Conservation (phyloP, 2,329 filamentous ascomycete species). For the Thelonectria olida region DNA sequence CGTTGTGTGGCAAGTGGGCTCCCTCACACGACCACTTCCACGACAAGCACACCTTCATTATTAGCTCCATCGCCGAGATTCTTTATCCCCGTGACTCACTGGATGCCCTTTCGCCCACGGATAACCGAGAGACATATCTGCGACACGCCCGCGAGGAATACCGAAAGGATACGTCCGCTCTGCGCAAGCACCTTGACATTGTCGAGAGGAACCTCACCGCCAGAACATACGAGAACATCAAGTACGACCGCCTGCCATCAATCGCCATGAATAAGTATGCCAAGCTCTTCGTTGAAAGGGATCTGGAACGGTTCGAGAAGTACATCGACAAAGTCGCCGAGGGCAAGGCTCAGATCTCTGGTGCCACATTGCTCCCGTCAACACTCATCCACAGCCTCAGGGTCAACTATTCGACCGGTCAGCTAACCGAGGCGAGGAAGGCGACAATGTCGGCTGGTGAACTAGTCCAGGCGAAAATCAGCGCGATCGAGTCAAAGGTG, state of each 20-base stretch:
- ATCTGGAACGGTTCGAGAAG: constrained; percentile 56
- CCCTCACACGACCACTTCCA: constrained; percentile 64
- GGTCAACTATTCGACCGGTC: accelerated
- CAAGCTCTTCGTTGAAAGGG: constrained; percentile 58
- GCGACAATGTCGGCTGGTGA: constrained; percentile 1
- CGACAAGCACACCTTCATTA: constrained; percentile 66
- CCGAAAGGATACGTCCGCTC: constrained; percentile 59
- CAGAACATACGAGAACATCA: constrained; percentile 58
- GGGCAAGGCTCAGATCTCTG: constrained; percentile 62
- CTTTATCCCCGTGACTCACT: constrained; percentile 51
- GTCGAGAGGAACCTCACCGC: constrained; percentile 62
- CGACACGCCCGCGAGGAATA: constrained; percentile 63
- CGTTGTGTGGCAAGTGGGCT: constrained; percentile 69
- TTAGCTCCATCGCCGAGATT: constrained; percentile 65
- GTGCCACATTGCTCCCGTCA: constrained; percentile 63
- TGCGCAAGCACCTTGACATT: constrained; percentile 62
- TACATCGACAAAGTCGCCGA: constrained; percentile 60
- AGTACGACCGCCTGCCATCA: constrained; percentile 66
- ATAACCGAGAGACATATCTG: constrained; percentile 60
- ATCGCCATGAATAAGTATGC: constrained; percentile 65
- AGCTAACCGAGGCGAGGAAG: not conserved
- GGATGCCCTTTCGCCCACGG: constrained; percentile 42
- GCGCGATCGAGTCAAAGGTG: constrained; percentile 47
- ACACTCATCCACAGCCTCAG: constrained; percentile 50
- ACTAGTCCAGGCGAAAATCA: constrained; percentile 42